Evolutionary conservation across 2,329 filamentous ascomycete species (phyloP), one percentile per base, ranked within the genome.

Genomic region (Colletotrichum karsti): DNA sequence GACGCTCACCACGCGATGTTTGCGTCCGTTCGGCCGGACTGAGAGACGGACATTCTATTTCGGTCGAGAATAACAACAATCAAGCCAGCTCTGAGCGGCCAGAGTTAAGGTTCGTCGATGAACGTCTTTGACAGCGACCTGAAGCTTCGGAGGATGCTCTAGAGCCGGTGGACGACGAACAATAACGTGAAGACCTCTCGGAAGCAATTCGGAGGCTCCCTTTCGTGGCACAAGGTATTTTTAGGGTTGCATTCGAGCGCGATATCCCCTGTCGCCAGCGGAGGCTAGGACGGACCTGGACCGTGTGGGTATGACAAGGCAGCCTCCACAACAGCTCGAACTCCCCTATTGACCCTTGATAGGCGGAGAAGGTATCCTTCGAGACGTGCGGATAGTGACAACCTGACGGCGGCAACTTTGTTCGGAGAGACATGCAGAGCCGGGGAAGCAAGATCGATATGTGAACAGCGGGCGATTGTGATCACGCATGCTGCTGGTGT

Each of bases 391-490:
- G n/a, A n/a, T n/a, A n/a, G n/a, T n/a, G n/a, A n/a, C n/a, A n/a
- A n/a, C n/a, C n/a, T n/a, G n/a, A n/a, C 30, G 56, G 57, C n/a
- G 44, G 18, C 50, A 44, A 44, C 44, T 33, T 50, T 33, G 33
- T 42, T 35, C 60, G 30, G 65, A 63, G 51, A 28, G 33, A 65
- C 58, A 39, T 41, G 64, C 64, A 48, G 53, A 26, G 46, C 30
- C 42, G 42, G 42, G 60, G 48, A 64, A 59, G 60, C 65, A 65
- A 53, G 65, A 65, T 67, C 65, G 60, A 68, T 48, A 54, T 59
- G 30, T 28, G 53, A 65, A 59, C 53, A 18, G 41, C 54, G 35
- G 39, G 30, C 24, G 44, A 39, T 59, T 46, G 46, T 59, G 65
- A 65, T 65, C 39, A 44, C 44, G 53, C 64, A 64, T 67, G 64